Conservation (phyloP, 805 yeast genomes). For the Candida nonsorbophila region DNA sequence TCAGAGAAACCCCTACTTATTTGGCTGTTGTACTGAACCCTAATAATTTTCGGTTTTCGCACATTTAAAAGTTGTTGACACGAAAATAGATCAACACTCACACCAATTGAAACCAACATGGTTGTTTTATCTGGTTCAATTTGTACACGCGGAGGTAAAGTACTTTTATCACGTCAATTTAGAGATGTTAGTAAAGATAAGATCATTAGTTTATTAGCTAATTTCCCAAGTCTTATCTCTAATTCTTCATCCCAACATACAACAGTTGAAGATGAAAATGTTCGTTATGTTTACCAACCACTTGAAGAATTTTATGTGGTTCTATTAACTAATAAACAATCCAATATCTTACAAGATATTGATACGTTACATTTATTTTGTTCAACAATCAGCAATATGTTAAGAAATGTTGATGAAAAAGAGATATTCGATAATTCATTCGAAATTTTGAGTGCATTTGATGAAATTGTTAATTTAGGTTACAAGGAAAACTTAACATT, state of each 20-base stretch:
- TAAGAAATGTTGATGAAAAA: constrained; percentile 70
- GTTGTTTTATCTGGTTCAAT: constrained; percentile 90
- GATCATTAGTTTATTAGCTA: constrained; percentile 78
- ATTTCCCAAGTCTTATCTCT: constrained; percentile 75
- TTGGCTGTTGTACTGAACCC: background rate
- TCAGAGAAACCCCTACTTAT: background rate
- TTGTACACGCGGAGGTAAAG: constrained; percentile 89
- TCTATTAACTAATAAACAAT: constrained; percentile 81
- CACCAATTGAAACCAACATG: constrained; percentile 28
- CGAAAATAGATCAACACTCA: background rate
- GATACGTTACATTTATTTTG: constrained; percentile 85
- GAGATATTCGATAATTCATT: constrained; percentile 83
- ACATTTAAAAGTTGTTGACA: too few relatives aligned
- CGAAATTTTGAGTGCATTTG: constrained; percentile 86
- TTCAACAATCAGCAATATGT: constrained; percentile 70
- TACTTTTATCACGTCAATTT: constrained; percentile 89
- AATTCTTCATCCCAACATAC: constrained; percentile 78
- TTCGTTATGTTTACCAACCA: constrained; percentile 93
- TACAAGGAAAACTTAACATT: constrained; percentile 81
- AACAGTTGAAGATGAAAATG: constrained; percentile 86
- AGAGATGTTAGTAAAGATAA: constrained; percentile 78
- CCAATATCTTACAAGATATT: constrained; percentile 91
- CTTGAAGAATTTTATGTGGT: constrained; percentile 90
- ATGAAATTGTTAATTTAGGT: constrained; percentile 87
- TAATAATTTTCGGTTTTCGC: background rate